These are phyloP conservation scores for Zalerion maritima DNA, from an alignment of 495 filamentous ascomycete genomes.

Conservation along the genomic window DNA sequence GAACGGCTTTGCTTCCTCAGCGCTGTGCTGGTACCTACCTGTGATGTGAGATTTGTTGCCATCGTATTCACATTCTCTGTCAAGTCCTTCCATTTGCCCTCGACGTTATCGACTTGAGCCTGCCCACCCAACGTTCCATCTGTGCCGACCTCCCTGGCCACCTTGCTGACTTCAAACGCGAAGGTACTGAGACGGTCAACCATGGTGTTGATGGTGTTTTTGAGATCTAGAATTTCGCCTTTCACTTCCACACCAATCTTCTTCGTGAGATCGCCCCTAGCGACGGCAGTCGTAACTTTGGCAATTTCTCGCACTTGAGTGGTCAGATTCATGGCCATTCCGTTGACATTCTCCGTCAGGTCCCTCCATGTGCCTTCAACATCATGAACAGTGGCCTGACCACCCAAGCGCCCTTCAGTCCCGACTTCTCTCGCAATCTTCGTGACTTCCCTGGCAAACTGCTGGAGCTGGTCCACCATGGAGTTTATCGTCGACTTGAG, in stretches of 20 bases:
- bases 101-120: conserved; percentile 91
- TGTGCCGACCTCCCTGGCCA: conserved; percentile 94
- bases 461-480: conserved; percentile 95
- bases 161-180: conserved; percentile 96
- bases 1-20: too few species aligned
- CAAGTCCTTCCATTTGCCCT: conserved; percentile 98
- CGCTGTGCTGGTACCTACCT: conserved; percentile 26
- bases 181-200: conserved; percentile 95
- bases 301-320: conserved; percentile 98
- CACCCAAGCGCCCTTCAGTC: conserved; percentile 87
- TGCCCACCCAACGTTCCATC: conserved; percentile 93
- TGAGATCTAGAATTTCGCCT: conserved; percentile 88
- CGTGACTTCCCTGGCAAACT: conserved; percentile 94
- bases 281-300: conserved; percentile 93
- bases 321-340: conserved; percentile 97
- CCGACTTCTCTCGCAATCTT: conserved; percentile 96
- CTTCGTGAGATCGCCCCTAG: conserved; percentile 82
- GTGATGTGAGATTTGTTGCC: conserved; percentile 88
- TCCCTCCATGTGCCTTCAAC: conserved; percentile 97
- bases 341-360: conserved; percentile 93
- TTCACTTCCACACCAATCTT: conserved; percentile 94
- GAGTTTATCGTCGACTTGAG: conserved; percentile 96
- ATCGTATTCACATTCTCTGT: conserved; percentile 93
- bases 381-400: conserved; percentile 92
- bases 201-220: conserved; percentile 99